Conservation (phyloP, 2,329 filamentous ascomycete genomes). For the Aurifilum marmelostoma region DNA sequence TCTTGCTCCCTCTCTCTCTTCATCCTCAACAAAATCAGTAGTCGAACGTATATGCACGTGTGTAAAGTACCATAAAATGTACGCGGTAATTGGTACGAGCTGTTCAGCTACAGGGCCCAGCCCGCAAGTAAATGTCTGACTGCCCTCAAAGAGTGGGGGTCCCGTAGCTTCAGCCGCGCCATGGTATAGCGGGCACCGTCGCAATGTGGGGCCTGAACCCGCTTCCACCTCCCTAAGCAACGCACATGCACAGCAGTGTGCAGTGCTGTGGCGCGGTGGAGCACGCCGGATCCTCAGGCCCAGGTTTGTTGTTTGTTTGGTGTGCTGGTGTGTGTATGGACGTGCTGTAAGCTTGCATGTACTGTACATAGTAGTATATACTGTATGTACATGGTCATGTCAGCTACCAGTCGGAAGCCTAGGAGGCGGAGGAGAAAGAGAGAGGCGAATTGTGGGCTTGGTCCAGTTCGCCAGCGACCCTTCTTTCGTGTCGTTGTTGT, state of each 20-base stretch:
- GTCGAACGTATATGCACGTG: background rate
- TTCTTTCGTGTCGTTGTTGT: background rate
- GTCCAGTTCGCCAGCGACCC: background rate
- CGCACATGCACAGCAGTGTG: constrained; percentile 3
- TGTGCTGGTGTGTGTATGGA: background rate
- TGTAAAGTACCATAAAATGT: too few species aligned
- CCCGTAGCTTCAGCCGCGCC: constrained; percentile 8
- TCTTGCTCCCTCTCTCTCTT: background rate
- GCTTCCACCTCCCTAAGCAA: background rate
- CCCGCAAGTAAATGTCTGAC: background rate
- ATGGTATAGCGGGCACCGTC: background rate
- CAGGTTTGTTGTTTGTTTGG: background rate
- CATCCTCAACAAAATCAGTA: background rate
- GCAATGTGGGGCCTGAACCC: constrained; percentile 1
- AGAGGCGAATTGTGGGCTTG: background rate
- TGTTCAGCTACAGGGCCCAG: background rate
- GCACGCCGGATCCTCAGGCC: background rate
- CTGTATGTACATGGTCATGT: background rate
- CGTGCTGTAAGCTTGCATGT: background rate
- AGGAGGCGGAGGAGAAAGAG: too few species aligned
- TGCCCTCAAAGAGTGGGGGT: background rate
- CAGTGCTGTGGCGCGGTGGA: background rate
- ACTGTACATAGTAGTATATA: background rate
- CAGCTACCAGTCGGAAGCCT: background rate
- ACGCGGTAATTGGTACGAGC: background rate